These are phyloP conservation scores for Gaeumannomyces sp. DNA, from an alignment of 2,329 filamentous ascomycete species.

Conservation along the genomic window DNA sequence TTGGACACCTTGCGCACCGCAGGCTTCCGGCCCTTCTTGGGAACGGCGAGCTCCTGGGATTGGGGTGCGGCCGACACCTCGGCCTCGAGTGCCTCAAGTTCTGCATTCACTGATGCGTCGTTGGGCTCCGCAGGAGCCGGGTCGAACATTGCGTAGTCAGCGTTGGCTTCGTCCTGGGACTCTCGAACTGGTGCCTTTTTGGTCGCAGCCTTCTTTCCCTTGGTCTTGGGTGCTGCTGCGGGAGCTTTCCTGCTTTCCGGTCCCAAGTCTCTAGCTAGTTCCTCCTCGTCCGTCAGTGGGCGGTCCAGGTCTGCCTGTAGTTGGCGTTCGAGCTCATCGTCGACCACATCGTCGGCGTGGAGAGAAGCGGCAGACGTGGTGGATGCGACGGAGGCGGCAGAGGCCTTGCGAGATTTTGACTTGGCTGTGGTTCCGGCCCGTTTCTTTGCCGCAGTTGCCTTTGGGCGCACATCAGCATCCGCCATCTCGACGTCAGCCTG, in stretches of 20 bases:
- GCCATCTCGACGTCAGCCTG: conserved; percentile 34
- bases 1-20: conserved; percentile 47
- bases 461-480: conserved; percentile 26
- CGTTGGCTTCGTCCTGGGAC: conserved; percentile 23
- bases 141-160: conserved; percentile 48
- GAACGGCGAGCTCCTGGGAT: conserved; percentile 33
- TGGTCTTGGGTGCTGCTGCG: conserved; percentile 22
- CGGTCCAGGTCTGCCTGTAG: conserved; percentile 59
- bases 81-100: conserved; percentile 41
- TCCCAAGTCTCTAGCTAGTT: conserved; percentile 39
- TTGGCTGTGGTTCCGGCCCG: conserved; percentile 39
- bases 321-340: conserved; percentile 60
- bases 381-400: conserved; percentile 38
- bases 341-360: conserved; percentile 41
- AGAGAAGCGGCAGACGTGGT: conserved; percentile 35
- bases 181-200: conserved; percentile 20
- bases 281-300: conserved; percentile 48
- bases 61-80: conserved; percentile 37
- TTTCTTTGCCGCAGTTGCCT: conserved; percentile 28
- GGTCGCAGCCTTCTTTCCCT: conserved; percentile 20
- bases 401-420: conserved; percentile 39
- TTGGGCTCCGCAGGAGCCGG: conserved; percentile 37
- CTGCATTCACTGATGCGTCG: conserved; percentile 44
- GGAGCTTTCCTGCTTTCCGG: conserved; percentile 32
- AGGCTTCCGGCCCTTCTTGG: conserved; percentile 50